These are phyloP conservation scores for Amylostereum chailletii DNA, from an alignment of 1,284 basidiomycete genomes.

Conservation along the genomic window DNA sequence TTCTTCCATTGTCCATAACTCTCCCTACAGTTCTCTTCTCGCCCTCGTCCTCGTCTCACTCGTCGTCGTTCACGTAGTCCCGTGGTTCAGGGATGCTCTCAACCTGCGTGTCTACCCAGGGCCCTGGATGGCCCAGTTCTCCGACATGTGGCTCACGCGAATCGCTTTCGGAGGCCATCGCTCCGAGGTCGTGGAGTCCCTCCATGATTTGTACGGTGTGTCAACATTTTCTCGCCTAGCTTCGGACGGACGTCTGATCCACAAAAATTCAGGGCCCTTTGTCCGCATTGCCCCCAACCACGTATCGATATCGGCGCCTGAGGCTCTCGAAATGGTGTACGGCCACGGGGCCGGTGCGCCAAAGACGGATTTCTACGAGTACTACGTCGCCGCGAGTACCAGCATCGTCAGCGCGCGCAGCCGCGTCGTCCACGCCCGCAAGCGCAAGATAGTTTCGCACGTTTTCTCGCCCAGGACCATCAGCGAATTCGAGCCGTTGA, in stretches of 20 bases:
- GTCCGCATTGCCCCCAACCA: constrained; percentile 42
- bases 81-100: constrained; percentile 22
- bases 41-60: background rate
- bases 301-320: constrained; percentile 37
- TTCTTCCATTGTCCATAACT: too few species aligned
- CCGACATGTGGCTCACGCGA: constrained; percentile 37
- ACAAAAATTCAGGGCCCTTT: constrained; percentile 24
- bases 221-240: background rate
- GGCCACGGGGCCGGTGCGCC: constrained; percentile 25
- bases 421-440: constrained; percentile 40
- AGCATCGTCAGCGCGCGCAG: constrained; percentile 39
- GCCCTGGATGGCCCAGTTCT: constrained; percentile 34
- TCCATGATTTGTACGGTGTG: constrained; percentile 21
- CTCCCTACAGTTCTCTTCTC: too few species aligned
- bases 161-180: constrained; percentile 30
- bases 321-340: constrained; percentile 32
- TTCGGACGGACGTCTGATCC: background rate
- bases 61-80: constrained; percentile 10
- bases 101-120: constrained; percentile 30
- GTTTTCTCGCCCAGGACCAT: constrained; percentile 31
- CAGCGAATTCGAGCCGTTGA: constrained; percentile 27
- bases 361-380: constrained; percentile 37
- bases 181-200: constrained; percentile 31
- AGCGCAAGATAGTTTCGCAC: constrained; percentile 38
- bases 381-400: constrained; percentile 27